phyloP scores from a whole-genome alignment of 2,329 filamentous ascomycete species.

The Dryadomyces quercivorus region DNA sequence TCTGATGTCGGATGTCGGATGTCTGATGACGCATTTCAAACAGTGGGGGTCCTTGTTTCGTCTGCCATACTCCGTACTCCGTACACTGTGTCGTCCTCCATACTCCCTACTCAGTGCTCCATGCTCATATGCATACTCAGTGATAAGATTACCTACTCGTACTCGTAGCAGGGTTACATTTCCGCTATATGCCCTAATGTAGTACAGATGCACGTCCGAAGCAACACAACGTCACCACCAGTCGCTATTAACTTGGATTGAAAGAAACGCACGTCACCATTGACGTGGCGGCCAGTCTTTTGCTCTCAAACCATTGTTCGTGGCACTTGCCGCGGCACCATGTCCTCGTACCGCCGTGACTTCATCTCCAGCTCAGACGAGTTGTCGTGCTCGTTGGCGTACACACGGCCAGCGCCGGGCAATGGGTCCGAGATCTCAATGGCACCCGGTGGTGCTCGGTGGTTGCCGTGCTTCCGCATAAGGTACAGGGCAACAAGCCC shows the following conservation, averaged over 20 bases:
- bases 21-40: not conserved
- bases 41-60: too few relatives aligned
- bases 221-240: not conserved
- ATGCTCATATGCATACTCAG: not conserved
- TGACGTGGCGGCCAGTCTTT: not conserved
- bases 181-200: not conserved
- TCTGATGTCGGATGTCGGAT: too few relatives aligned
- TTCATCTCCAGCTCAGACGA: conserved; percentile 35
- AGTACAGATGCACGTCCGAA: not conserved
- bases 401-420: conserved; percentile 29
- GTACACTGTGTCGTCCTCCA: too few relatives aligned
- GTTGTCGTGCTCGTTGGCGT: conserved; percentile 25
- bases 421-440: conserved; percentile 40
- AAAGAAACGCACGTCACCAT: conserved; percentile 1
- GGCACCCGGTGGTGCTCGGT: not conserved
- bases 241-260: conserved; percentile 2
- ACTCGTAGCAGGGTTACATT: not conserved
- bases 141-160: not conserved
- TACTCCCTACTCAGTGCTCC: too few relatives aligned
- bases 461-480: conserved; percentile 10
- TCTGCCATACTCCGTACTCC: too few relatives aligned
- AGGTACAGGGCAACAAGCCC: conserved; percentile 4
- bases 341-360: conserved; percentile 44
- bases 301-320: conserved; percentile 20
- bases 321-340: conserved; percentile 39